Conservation (phyloP, 495 filamentous ascomycete genomes). For the Hypoxylon subgilvum region DNA sequence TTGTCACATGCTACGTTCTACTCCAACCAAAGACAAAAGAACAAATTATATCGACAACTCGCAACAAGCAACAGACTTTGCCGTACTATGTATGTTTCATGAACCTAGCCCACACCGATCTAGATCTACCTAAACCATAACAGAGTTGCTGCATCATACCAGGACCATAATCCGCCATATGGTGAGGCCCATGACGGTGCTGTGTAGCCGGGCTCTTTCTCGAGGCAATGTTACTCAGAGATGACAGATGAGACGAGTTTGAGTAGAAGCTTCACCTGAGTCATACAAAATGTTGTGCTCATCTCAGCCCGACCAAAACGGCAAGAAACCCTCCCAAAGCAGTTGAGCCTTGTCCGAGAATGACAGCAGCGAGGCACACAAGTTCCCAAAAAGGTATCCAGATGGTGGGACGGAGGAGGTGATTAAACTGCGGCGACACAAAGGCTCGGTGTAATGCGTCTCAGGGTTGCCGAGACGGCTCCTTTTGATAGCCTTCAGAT, state of each 20-base stretch:
- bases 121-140: too few relatives aligned
- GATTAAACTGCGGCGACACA: constrained; percentile 37
- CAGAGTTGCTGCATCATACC: neutral
- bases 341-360: constrained; percentile 37
- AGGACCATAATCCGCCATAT: neutral
- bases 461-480: constrained; percentile 32
- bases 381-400: constrained; percentile 26
- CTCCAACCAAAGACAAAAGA: too few relatives aligned
- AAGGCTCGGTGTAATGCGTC: constrained; percentile 36
- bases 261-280: constrained; percentile 23
- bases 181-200: constrained; percentile 21
- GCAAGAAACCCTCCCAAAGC: constrained; percentile 27
- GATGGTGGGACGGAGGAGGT: constrained; percentile 34
- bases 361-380: constrained; percentile 29
- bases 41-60: too few relatives aligned
- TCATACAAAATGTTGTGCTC: constrained; percentile 30
- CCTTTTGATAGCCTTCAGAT: constrained; percentile 16
- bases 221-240: constrained; percentile 35
- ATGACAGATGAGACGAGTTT: constrained; percentile 35
- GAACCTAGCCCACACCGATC: neutral
- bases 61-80: too few relatives aligned
- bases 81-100: constrained; percentile 1
- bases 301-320: constrained; percentile 33
- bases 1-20: too few relatives aligned
- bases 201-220: constrained; percentile 26